These are phyloP conservation scores for Isoetes taiwanensis DNA, from an alignment of 75 land plant species.

Conservation along the genomic window DNA sequence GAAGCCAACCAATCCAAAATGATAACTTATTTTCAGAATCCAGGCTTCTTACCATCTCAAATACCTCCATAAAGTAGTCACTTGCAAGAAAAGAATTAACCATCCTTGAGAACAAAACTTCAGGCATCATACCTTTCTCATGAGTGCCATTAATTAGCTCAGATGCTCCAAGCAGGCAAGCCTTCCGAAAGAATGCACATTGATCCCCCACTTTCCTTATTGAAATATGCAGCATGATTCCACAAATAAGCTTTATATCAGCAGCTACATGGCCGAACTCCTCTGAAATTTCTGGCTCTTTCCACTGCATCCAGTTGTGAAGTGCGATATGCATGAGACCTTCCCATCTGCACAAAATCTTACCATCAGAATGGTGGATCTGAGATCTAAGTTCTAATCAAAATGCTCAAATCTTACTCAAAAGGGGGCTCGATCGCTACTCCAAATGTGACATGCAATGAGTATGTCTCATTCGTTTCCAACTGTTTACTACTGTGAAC, in stretches of 20 bases:
- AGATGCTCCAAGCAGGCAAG: conserved; percentile 35
- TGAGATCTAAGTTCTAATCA: not conserved
- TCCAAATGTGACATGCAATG: conserved; percentile 66
- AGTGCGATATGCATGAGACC: conserved; percentile 65
- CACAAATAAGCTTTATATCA: conserved; percentile 10
- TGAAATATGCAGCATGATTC: conserved; percentile 37
- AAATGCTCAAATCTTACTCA: conserved; percentile 41
- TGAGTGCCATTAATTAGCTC: not conserved
- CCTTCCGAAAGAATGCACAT: conserved; percentile 40
- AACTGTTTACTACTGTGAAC: not conserved
- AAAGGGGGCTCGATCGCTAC: conserved; percentile 85
- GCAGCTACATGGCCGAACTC: not conserved
- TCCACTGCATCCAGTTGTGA: conserved; percentile 31
- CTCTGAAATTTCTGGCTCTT: not conserved
- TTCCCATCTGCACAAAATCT: conserved; percentile 53
- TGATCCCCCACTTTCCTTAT: conserved; percentile 35
- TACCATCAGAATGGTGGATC: not conserved
- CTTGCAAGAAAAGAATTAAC: conserved; percentile 16
- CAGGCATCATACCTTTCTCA: no score
- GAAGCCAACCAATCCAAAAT: conserved; percentile 41
- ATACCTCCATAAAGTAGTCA: conserved; percentile 28
- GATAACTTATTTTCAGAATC: conserved; percentile 10
- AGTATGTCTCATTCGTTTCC: conserved; percentile 13
- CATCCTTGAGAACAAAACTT: conserved; percentile 19
- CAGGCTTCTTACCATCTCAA: conserved; percentile 10